Evolutionary conservation across 1,139 yeast species (phyloP), one percentile per base, ranked within the genome.

Genomic region (Meyerozyma guilliermondii): DNA sequence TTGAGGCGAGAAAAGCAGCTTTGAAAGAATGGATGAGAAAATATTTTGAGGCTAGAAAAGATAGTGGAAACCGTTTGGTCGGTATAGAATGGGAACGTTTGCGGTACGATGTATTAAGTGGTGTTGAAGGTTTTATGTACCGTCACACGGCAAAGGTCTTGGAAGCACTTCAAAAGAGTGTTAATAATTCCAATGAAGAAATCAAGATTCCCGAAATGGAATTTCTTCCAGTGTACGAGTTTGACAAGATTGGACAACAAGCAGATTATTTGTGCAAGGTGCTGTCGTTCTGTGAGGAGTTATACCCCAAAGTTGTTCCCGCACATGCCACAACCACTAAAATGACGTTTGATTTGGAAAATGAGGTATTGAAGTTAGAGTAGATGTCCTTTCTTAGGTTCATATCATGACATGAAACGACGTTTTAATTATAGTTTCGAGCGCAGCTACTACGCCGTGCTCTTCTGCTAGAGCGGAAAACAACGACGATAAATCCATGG

Each of bases 1-100:
- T 41, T 26, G 48, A 40, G 7, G 40, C 27, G 9, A 42, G 39
- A 16, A 35, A 50, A 20, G 42, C 36, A 14, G 43, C 27, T 7
- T 29, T 42, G 8, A 39, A 42, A 31, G 40, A 36, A 17, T 66
- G 74, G 72, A 52, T 71, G 20, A 52, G 55, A 47, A 60, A 63
- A 35, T 69, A 62, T 50, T 71, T 72, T 54, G 68, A 62, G 43
- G 68, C 68, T 46, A 71, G 67, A 43, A 69, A 67, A 47, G 55
- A 66, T 3, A 56, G 62, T n/a, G 63, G 65, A 2, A 67, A 66
- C 52, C 71, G 71, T 24, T 52, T 71, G 17, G 46, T 70, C 24
- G 74, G 68, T 1, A 65, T 72, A 52, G 76, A 70, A 53, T 72
- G 76, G 76, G 76, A 72, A 46, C 73, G 68, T 42, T 64, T 71